Evolutionary conservation across 2,329 filamentous ascomycete species (phyloP).

Genomic region (Venturiaceae sp.): DNA sequence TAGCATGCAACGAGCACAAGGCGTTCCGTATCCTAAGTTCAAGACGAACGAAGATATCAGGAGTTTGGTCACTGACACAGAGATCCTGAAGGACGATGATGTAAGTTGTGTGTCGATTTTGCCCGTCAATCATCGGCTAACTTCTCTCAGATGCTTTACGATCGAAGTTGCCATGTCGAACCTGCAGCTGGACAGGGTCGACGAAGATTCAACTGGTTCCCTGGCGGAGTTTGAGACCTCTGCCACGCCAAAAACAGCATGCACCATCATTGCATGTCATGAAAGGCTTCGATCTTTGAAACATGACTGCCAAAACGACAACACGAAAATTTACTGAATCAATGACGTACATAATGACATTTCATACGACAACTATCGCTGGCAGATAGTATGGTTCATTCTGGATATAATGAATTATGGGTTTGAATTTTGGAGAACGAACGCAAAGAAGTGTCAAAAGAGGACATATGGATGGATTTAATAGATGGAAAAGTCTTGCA

Average conservation of each 20-base stretch:
- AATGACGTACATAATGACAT: not conserved
- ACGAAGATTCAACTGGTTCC: conserved; percentile 6
- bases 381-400: not conserved
- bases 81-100: conserved; percentile 78
- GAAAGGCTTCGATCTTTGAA: not conserved
- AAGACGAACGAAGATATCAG: conserved; percentile 59
- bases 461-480: not conserved
- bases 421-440: not conserved
- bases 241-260: not conserved
- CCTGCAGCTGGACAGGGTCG: not conserved
- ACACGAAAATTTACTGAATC: not conserved
- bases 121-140: not conserved
- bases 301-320: not conserved
- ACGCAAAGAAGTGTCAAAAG: not conserved
- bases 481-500: not conserved
- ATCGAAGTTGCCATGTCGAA: conserved; percentile 2
- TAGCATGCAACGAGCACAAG: conserved; percentile 85
- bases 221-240: not conserved
- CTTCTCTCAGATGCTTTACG: not conserved
- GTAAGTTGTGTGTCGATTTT: conserved; percentile 40
- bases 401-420: not conserved
- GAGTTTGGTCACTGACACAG: conserved; percentile 70
- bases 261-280: not conserved
- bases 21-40: conserved; percentile 67
- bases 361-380: not conserved